Evolutionary conservation across 352 stramenopile species (phyloP), one percentile per base, ranked within the genome.

Genomic region (Halophytophthora batemanensis): DNA sequence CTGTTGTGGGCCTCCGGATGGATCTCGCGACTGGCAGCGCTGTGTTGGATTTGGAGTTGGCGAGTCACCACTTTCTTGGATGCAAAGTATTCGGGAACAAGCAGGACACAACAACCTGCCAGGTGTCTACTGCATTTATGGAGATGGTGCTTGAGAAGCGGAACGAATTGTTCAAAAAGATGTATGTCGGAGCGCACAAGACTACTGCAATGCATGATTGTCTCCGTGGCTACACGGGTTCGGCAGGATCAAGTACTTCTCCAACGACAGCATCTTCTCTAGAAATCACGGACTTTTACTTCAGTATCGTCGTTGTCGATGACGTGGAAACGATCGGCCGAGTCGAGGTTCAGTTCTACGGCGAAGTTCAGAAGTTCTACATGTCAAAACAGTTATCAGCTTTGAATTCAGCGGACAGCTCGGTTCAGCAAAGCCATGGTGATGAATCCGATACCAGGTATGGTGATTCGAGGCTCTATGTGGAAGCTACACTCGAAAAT

Each of bases 101-200:
- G 14, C 47, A 77, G 2, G 57, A 85, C n/a, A 46, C 49, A 21
- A 56, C 67, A 2, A 60, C 18, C 3, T 44, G 78, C 17, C 61
- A 73, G 18, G 39, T 86, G 6, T 73, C 55, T 3, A 84, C 62
- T 12, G 38, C 58, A 0, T 86, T 79, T 45, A 6, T 87, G 7
- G 72, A 86, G 33, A 61, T 61, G 22, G 19, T 64, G 23, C 28
- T 78, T 19, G 22, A 48, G 21, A 73, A 67, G 19, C 66, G 62
- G 23, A 74, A 77, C 18, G 59, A 82, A 18, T 31, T 82, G 4
- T 66, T 84, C 15, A 49, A 39, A 4, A 60, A 42, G 25, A 40
- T 19, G 14, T 8, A 51, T n/a, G n/a, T n/a, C 40, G 31, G n/a
- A n/a, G 17, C 34, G 21, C 15, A 28, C 14, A 28, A 53, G 13